Conservation (phyloP, 2,329 filamentous ascomycete genomes). For the Oidium heveae region DNA sequence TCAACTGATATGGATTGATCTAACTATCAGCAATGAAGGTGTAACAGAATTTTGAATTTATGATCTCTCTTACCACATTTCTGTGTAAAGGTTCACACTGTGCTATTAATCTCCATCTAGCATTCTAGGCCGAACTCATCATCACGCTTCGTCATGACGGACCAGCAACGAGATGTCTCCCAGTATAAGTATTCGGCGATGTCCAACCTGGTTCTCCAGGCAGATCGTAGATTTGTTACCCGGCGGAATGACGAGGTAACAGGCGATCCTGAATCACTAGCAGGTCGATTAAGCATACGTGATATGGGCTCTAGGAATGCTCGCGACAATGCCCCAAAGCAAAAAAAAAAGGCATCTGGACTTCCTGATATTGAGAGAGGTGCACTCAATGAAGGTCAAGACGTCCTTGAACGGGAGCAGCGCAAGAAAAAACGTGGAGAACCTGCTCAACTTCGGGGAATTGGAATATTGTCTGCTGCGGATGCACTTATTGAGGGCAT, state of each 20-base stretch:
- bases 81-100: no score
- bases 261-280: slow-evolving; percentile 90
- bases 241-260: slow-evolving; percentile 85
- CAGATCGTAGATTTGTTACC: slow-evolving; percentile 85
- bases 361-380: slow-evolving; percentile 50
- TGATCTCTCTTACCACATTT: no score
- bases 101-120: not conserved
- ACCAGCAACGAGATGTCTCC: slow-evolving; percentile 58
- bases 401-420: slow-evolving; percentile 63
- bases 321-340: slow-evolving; percentile 55
- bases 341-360: slow-evolving; percentile 45
- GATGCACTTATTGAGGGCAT: slow-evolving; percentile 80
- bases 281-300: slow-evolving; percentile 72
- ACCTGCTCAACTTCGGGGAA: slow-evolving; percentile 39
- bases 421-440: slow-evolving; percentile 63
- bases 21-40: no score
- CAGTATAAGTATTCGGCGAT: slow-evolving; percentile 99
- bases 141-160: slow-evolving; percentile 32
- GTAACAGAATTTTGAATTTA: no score
- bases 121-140: not conserved
- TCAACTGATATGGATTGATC: no score
- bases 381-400: slow-evolving; percentile 52
- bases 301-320: slow-evolving; percentile 81
- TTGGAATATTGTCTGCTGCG: slow-evolving; percentile 58
- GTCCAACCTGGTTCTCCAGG: slow-evolving; percentile 99